These are phyloP conservation scores for Lichina pygmaea DNA, from an alignment of 495 filamentous ascomycete species.

Conservation along the genomic window DNA sequence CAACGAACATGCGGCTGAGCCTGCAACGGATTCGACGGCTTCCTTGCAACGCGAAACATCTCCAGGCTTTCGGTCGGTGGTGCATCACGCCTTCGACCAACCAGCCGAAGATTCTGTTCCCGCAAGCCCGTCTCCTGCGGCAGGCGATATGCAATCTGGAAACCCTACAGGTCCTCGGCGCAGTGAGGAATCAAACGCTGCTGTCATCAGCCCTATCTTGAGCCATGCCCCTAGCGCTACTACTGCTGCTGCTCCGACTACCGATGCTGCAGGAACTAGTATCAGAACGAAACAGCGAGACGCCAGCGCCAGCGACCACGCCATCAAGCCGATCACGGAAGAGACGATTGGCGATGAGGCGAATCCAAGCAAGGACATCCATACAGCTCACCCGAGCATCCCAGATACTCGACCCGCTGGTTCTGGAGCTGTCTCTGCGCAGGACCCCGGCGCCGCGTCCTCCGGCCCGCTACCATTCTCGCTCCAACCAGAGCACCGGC, in stretches of 20 bases:
- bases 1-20: neutral
- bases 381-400: neutral
- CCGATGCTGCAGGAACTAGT: neutral
- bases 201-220: constrained; percentile 43
- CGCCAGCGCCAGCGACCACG: constrained; percentile 10
- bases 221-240: constrained; percentile 19
- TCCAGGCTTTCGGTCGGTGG: constrained; percentile 35
- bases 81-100: constrained; percentile 41
- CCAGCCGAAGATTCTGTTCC: constrained; percentile 19
- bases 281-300: constrained; percentile 3
- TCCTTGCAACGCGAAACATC: constrained; percentile 27
- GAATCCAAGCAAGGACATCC: constrained; percentile 3
- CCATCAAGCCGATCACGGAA: constrained; percentile 30
- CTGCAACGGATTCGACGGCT: neutral
- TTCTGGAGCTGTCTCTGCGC: neutral
- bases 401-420: too few relatives aligned
- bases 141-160: constrained; percentile 10
- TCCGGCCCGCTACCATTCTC: neutral
- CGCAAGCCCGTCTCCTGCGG: constrained; percentile 25
- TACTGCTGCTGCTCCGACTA: constrained; percentile 7
- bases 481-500: constrained; percentile 29
- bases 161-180: constrained; percentile 18
- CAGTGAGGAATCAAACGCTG: constrained; percentile 37
- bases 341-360: constrained; percentile 4
- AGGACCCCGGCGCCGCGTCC: neutral